Evolutionary conservation across 2,329 filamentous ascomycete genomes (phyloP).

Genomic region (Amesomyces nigricolor): DNA sequence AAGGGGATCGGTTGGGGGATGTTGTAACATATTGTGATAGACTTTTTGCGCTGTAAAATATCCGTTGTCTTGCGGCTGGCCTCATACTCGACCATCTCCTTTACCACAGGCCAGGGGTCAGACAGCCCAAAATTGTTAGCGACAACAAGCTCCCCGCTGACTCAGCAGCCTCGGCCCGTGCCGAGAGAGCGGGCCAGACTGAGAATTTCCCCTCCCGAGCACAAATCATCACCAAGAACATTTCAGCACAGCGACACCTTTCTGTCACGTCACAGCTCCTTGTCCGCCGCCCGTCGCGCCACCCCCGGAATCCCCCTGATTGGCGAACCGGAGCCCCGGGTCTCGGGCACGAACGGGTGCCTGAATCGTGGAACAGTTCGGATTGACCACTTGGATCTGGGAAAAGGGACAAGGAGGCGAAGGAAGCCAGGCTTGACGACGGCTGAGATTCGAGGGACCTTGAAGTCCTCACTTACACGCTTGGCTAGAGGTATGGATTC

Average conservation of each 20-base stretch:
- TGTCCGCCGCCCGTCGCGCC: conserved; percentile 19
- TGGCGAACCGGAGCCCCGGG: conserved; percentile 17
- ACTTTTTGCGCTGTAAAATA: neutral
- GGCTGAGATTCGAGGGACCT: too few relatives aligned
- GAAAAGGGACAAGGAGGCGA: neutral
- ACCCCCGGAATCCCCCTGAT: conserved; percentile 18
- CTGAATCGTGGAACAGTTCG: conserved; percentile 10
- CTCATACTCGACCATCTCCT: neutral
- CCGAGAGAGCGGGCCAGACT: conserved; percentile 12
- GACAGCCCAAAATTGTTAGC: neutral
- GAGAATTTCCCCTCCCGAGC: conserved; percentile 25
- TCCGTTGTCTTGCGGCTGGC: neutral
- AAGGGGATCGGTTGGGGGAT: neutral
- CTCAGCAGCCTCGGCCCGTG: conserved; percentile 12
- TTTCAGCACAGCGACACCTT: conserved; percentile 38
- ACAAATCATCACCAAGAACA: conserved; percentile 39
- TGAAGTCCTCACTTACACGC: neutral
- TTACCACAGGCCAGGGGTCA: too few relatives aligned
- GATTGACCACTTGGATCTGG: neutral
- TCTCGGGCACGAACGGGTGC: conserved; percentile 7
- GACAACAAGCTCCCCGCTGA: conserved; percentile 1
- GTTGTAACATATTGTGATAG: conserved; percentile 9
- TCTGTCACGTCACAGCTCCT: conserved; percentile 20
- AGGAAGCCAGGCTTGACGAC: neutral
- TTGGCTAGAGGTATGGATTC: neutral